Percentiles rank a stretch among this genome's conserved stretches.
Conservation (phyloP, 2,329 filamentous ascomycete species). For the Diaporthe longicolla region DNA sequence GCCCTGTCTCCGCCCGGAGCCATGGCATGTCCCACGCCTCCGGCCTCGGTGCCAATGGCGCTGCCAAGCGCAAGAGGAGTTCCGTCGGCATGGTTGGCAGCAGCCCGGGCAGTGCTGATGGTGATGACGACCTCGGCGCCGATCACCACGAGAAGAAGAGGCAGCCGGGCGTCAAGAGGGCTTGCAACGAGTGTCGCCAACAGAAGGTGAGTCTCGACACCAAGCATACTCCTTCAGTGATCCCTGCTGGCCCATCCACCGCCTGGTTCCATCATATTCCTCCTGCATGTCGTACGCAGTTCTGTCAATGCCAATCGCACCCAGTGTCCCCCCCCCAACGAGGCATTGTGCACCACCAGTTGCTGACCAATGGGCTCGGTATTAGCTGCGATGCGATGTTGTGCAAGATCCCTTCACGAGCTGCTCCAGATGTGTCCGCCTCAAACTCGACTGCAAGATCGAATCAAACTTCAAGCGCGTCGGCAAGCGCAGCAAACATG, state of each 20-base stretch:
- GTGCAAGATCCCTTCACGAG: constrained; percentile 83
- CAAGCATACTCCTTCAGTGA: background rate
- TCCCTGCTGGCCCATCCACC: constrained; percentile 31
- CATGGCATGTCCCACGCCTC: constrained; percentile 42
- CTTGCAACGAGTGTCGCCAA: constrained; percentile 88
- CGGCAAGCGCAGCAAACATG: constrained; percentile 84
- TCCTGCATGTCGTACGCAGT: no score
- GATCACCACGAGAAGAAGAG: constrained; percentile 72
- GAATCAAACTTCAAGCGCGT: constrained; percentile 90
- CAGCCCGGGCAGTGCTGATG: constrained; percentile 71
- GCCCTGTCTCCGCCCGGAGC: constrained; percentile 66
- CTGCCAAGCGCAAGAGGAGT: constrained; percentile 73
- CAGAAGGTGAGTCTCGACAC: constrained; percentile 77
- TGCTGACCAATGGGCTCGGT: constrained; percentile 40
- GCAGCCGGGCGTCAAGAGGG: constrained; percentile 80
- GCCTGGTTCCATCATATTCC: background rate
- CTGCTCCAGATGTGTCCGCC: constrained; percentile 83
- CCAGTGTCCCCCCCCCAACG: background rate
- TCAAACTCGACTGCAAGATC: constrained; percentile 87
- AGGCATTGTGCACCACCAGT: background rate
- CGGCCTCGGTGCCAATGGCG: constrained; percentile 55
- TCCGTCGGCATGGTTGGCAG: constrained; percentile 62
- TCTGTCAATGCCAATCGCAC: background rate
- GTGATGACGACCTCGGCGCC: constrained; percentile 68
- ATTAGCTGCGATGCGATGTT: constrained; percentile 85